These are phyloP conservation scores for Globisporangium carolinianum DNA, from an alignment of 352 stramenopile species.

Conservation along the genomic window DNA sequence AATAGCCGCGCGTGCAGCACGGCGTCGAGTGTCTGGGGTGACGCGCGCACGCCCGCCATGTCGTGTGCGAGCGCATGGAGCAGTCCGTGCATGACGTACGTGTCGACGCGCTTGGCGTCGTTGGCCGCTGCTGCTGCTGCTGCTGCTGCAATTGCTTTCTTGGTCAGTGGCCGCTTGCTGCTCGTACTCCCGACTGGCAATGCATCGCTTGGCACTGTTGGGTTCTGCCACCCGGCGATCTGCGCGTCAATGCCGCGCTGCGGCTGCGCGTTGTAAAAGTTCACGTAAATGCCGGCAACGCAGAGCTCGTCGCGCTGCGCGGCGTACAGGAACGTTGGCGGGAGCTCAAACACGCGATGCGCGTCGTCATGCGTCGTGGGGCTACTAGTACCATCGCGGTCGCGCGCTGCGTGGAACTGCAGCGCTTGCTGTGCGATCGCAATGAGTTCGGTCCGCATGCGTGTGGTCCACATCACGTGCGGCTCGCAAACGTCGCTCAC, in stretches of 20 bases:
- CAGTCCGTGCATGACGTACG: constrained; percentile 71
- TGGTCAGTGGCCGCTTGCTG: constrained; percentile 7
- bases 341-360: constrained; percentile 73
- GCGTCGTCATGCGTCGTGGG: constrained; percentile 14
- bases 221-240: constrained; percentile 65
- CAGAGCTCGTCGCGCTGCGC: constrained; percentile 82
- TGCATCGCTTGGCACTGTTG: constrained; percentile 5
- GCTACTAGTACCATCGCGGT: constrained; percentile 29
- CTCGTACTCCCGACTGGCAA: constrained; percentile 2
- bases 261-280: constrained; percentile 85
- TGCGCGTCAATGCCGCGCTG: constrained; percentile 65
- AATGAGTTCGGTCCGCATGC: constrained; percentile 73
- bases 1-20: constrained; percentile 68
- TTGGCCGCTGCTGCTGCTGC: constrained; percentile 15
- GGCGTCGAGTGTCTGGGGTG: constrained; percentile 58
- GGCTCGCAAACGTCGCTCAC: constrained; percentile 68
- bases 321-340: constrained; percentile 66
- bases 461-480: constrained; percentile 84
- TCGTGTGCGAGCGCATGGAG: constrained; percentile 65
- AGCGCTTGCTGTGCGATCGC: constrained; percentile 59
- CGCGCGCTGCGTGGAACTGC: constrained; percentile 58
- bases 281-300: constrained; percentile 84
- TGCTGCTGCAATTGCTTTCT: constrained; percentile 17
- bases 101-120: constrained; percentile 46
- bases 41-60: constrained; percentile 58